Evolutionary conservation across 805 yeast species (phyloP).

Genomic region (Ogataea pini): DNA sequence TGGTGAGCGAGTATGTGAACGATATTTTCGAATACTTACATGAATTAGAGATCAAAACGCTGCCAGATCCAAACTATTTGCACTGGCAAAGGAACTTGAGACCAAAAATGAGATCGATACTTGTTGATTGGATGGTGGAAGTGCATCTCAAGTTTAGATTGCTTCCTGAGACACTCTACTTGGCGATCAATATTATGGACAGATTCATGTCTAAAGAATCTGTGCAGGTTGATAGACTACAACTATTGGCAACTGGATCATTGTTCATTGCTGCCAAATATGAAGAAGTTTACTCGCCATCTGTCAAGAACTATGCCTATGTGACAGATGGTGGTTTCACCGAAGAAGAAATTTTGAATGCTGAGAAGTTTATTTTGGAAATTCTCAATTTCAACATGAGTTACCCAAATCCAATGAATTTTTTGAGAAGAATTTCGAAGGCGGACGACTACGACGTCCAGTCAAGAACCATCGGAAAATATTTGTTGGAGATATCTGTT

Average conservation of each 20-base stretch:
- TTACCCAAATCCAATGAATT: conserved; percentile 89
- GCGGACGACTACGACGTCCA: conserved; percentile 88
- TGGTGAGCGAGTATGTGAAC: conserved; percentile 90
- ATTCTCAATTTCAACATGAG: conserved; percentile 72
- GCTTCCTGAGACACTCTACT: conserved; percentile 79
- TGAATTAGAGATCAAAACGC: conserved; percentile 67
- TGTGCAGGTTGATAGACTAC: conserved; percentile 77
- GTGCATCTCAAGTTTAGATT: conserved; percentile 82
- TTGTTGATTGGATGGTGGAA: conserved; percentile 93
- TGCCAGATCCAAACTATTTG: conserved; percentile 72
- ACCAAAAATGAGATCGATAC: conserved; percentile 81
- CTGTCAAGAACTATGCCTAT: conserved; percentile 80
- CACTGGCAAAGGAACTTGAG: conserved; percentile 64
- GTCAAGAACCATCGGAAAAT: conserved; percentile 83
- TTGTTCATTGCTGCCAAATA: conserved; percentile 89
- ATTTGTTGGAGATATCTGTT: conserved; percentile 72
- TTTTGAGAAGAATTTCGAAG: conserved; percentile 81
- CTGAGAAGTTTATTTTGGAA: conserved; percentile 77
- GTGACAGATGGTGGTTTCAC: conserved; percentile 85
- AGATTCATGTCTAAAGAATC: conserved; percentile 74
- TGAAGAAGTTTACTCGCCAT: conserved; percentile 89
- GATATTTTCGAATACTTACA: conserved; percentile 84
- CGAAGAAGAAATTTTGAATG: conserved; percentile 77
- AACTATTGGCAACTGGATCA: conserved; percentile 82
- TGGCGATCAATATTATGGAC: conserved; percentile 86